Percentiles rank a stretch among this genome's conserved stretches.
Conservation (phyloP, 495 filamentous ascomycete genomes). For the Annulohypoxylon stygium region DNA sequence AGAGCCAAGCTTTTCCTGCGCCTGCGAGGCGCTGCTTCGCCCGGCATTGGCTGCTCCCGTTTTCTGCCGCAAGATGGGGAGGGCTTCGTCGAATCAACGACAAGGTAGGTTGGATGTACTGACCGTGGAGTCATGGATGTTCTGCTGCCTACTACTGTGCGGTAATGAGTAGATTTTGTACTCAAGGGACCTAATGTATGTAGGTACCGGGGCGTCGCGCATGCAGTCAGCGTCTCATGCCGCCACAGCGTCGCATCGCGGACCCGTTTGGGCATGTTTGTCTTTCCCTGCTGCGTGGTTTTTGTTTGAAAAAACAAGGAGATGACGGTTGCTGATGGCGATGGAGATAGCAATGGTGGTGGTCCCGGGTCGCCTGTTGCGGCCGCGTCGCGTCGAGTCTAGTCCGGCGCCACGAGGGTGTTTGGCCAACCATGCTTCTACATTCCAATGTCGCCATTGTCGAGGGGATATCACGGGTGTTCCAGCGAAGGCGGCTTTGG, state of each 20-base stretch:
- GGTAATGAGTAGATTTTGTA: neutral
- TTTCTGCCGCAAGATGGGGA: slow-evolving; percentile 24
- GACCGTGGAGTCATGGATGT: neutral
- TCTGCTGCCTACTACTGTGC: neutral
- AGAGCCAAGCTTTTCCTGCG: slow-evolving; percentile 35
- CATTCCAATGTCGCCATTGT: neutral
- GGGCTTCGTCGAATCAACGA: neutral
- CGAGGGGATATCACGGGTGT: neutral
- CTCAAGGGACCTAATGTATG: slow-evolving; percentile 6
- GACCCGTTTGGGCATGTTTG: slow-evolving; percentile 8
- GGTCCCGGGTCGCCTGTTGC: slow-evolving; percentile 30
- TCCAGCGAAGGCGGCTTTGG: slow-evolving; percentile 9
- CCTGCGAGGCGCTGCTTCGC: slow-evolving; percentile 28
- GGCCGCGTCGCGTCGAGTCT: slow-evolving; percentile 42
- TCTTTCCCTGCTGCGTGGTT: slow-evolving; percentile 4
- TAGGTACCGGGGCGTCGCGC: slow-evolving; percentile 11
- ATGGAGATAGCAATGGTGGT: neutral
- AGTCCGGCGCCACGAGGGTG: slow-evolving; percentile 10
- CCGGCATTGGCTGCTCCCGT: slow-evolving; percentile 28
- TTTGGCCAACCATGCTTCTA: slow-evolving; percentile 23
- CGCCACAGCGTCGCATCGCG: slow-evolving; percentile 41
- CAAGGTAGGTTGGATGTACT: neutral
- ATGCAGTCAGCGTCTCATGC: slow-evolving; percentile 46
- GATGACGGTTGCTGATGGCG: neutral
- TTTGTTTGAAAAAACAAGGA: neutral